Evolutionary conservation across 2,329 filamentous ascomycete genomes (phyloP).

Genomic region (Apiospora pterosperma): DNA sequence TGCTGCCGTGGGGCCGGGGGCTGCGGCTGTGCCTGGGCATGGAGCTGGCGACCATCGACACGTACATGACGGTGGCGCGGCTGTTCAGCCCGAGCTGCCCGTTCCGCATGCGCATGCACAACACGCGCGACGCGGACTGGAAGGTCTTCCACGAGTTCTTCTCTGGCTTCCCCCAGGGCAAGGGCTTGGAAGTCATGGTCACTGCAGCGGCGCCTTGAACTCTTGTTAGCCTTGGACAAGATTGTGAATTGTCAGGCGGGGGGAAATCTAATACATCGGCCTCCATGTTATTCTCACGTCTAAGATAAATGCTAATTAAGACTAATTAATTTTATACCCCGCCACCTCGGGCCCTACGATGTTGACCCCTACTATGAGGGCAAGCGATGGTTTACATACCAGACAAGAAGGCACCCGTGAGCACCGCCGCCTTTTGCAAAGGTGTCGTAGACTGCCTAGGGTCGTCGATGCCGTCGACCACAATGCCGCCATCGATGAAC

Average conservation of each 20-base stretch:
- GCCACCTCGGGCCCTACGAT: no score
- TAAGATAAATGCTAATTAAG: no score
- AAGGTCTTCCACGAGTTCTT: conserved; percentile 19
- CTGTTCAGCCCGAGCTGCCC: conserved; percentile 16
- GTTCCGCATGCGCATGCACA: conserved; percentile 14
- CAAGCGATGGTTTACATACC: no score
- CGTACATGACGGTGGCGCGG: conserved; percentile 18
- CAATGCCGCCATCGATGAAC: conserved; percentile 28
- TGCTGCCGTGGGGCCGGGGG: conserved; percentile 20
- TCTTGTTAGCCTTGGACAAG: no score
- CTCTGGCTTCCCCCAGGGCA: conserved; percentile 16
- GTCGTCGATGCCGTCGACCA: conserved; percentile 17
- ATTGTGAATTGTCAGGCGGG: no score
- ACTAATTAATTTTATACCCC: no score
- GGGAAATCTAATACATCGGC: no score
- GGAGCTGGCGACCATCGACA: conserved; percentile 21
- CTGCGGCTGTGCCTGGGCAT: conserved; percentile 17
- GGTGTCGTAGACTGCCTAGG: background rate
- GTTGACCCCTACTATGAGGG: no score
- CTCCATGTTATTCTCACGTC: no score
- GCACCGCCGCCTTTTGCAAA: background rate
- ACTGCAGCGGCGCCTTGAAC: background rate
- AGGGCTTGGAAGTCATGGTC: conserved; percentile 17
- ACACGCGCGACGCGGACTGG: conserved; percentile 19
- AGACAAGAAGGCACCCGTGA: background rate